These are phyloP conservation scores for Coemansia sp. DNA, from an alignment of 192 early-diverging fungal genomes.

Conservation along the genomic window DNA sequence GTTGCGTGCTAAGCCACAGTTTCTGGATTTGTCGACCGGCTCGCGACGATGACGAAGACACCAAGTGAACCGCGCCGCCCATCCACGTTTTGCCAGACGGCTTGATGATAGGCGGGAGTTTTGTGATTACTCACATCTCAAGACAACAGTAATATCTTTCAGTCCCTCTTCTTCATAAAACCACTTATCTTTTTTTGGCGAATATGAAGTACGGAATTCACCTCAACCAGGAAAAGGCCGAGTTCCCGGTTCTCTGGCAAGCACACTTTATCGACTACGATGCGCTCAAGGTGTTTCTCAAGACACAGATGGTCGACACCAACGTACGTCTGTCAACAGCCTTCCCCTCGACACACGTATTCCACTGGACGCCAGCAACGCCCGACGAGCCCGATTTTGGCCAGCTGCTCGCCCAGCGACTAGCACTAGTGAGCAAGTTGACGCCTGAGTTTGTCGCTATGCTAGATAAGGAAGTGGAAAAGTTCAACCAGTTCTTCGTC, in stretches of 20 bases:
- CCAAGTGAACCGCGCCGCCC: not conserved
- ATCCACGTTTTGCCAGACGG: not conserved
- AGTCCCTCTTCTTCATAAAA: not conserved
- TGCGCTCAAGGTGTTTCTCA: constrained; percentile 66
- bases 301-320: constrained; percentile 60
- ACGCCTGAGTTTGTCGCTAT: constrained; percentile 68
- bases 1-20: not conserved
- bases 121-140: not conserved
- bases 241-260: constrained; percentile 67
- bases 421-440: constrained; percentile 57
- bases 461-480: constrained; percentile 67
- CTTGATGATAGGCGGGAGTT: not conserved
- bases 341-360: constrained; percentile 36
- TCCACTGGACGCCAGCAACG: constrained; percentile 18
- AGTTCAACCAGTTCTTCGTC: constrained; percentile 58
- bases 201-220: constrained; percentile 77
- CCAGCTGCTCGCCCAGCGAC: constrained; percentile 56
- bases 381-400: constrained; percentile 55
- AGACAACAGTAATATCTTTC: not conserved
- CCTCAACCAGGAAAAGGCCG: constrained; percentile 62
- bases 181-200: not conserved
- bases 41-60: not conserved
- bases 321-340: constrained; percentile 48
- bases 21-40: not conserved
- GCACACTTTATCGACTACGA: constrained; percentile 72